phyloP scores from a whole-genome alignment of 2,329 filamentous ascomycete genomes.

The Botrytis porri region DNA sequence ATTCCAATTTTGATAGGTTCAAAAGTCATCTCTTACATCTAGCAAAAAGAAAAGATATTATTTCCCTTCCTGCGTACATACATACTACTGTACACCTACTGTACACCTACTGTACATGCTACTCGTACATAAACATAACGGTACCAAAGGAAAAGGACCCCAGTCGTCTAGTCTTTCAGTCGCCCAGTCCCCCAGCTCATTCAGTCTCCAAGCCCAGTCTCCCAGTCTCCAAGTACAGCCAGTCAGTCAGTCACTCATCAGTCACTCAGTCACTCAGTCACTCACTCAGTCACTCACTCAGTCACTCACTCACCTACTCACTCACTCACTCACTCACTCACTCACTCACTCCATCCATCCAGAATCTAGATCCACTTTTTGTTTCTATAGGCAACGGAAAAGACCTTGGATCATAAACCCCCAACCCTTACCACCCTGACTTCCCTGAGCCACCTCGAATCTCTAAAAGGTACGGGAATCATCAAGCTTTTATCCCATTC shows the following conservation, averaged over 20 bases:
- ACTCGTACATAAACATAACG: neutral
- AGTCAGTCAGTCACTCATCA: no score
- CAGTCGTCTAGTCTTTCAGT: no score
- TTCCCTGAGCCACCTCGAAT: neutral
- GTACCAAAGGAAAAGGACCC: neutral
- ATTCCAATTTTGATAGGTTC: neutral
- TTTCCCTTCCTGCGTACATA: neutral
- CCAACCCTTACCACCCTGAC: neutral
- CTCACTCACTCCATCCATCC: neutral
- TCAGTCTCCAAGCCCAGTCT: neutral
- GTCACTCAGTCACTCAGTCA: no score
- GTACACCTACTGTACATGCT: neutral
- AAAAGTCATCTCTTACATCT: neutral
- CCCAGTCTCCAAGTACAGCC: neutral
- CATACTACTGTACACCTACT: neutral
- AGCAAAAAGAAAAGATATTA: neutral
- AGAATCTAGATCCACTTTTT: slow-evolving; percentile 16
- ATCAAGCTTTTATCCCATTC: slow-evolving; percentile 4
- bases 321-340: neutral
- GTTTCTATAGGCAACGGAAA: slow-evolving; percentile 14
- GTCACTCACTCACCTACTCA: no score
- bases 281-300: no score
- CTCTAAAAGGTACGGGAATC: neutral
- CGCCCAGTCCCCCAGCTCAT: neutral
- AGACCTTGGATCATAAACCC: slow-evolving; percentile 2